Percentiles rank a stretch among this genome's conserved stretches.
These are phyloP conservation scores for Psilocybe mexicana DNA, from an alignment of 1,284 basidiomycete species.

Conservation along the genomic window DNA sequence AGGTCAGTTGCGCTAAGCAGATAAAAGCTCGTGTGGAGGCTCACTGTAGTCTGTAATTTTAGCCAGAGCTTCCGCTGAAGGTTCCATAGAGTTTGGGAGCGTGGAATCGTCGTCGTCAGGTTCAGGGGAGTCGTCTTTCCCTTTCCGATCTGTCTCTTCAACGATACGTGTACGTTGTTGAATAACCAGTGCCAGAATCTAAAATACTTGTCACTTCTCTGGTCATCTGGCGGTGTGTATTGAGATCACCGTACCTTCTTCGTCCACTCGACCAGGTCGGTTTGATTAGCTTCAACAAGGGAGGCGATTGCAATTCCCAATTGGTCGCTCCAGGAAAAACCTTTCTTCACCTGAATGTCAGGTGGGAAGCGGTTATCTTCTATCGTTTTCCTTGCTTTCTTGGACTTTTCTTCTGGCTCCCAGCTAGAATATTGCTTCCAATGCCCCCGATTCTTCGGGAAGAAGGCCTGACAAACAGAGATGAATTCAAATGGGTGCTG, in stretches of 20 bases:
- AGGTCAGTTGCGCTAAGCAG: neutral
- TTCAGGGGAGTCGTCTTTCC: conserved; percentile 35
- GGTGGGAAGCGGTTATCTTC: conserved; percentile 52
- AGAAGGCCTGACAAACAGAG: conserved; percentile 64
- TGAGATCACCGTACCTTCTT: conserved; percentile 61
- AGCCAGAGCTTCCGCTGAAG: conserved; percentile 69
- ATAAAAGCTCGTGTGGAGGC: conserved; percentile 28
- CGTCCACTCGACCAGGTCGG: conserved; percentile 75
- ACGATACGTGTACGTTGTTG: conserved; percentile 70
- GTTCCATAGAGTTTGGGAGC: conserved; percentile 39
- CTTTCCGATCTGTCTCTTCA: conserved; percentile 63
- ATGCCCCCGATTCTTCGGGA: conserved; percentile 82
- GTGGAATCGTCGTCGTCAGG: conserved; percentile 50
- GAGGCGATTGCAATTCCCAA: conserved; percentile 82
- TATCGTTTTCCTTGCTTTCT: conserved; percentile 38
- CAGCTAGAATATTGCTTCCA: conserved; percentile 87
- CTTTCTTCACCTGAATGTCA: conserved; percentile 85
- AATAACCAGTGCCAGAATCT: conserved; percentile 74
- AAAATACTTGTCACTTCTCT: conserved; percentile 10
- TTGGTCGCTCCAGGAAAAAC: conserved; percentile 88
- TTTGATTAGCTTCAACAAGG: conserved; percentile 67
- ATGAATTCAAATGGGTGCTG: conserved; percentile 10
- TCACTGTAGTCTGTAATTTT: conserved; percentile 79
- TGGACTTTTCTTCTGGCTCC: conserved; percentile 65
- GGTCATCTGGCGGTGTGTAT: neutral